Base-by-base conservation (phyloP, 441 rosid genomes). In the Populus hybrid region DNA sequence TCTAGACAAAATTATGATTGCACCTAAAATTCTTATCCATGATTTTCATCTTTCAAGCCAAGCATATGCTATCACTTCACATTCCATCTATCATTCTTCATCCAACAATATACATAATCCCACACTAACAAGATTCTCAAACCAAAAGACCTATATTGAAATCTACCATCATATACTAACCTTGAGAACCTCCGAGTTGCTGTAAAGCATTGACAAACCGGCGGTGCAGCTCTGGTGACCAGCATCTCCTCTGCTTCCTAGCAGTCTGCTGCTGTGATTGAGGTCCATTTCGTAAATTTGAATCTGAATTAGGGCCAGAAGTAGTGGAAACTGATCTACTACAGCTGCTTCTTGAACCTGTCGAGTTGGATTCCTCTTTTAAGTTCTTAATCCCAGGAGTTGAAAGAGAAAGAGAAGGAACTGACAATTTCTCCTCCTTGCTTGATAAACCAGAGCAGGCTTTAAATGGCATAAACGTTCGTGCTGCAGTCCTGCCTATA, bases 231-330 rank as follows among this genome's bases (percentile, higher is more conserved):
- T 92, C 98, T 0, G 98, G 92, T 14, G 96, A 94, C 99, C 99
- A 96, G 84, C 97, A 92, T 81, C 98, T 91, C 85, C 99, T 89
- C 82, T 92, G 98, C 83, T 96, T 96, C 90, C 98, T 83, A 16
- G 84, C 42, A 76, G 84, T 81, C 81, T 88, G 95, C 73, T 89
- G 92, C 72, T 83, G 90, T 63, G 80, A 87, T 21, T 76, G 89
- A 34, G 80, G 74, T 67, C 80, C 91, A 68, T 82, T 83, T 57
- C 84, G 84, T 54, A 85, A 81, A 77, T 73, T 82, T 1, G 89
- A 83, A 59, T 83, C 86, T 21, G 83, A 77, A 70, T 79, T 84
- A 70, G 82, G 87, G 20, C 83, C 87, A 79, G 92, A 83, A 73
- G 87, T 79, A 73, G 88, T 79, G 1, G 88, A 81, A 81, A 84